Evolutionary conservation across 2,329 filamentous ascomycete genomes (phyloP).

Genomic region (Colletotrichum gigasporum): DNA sequence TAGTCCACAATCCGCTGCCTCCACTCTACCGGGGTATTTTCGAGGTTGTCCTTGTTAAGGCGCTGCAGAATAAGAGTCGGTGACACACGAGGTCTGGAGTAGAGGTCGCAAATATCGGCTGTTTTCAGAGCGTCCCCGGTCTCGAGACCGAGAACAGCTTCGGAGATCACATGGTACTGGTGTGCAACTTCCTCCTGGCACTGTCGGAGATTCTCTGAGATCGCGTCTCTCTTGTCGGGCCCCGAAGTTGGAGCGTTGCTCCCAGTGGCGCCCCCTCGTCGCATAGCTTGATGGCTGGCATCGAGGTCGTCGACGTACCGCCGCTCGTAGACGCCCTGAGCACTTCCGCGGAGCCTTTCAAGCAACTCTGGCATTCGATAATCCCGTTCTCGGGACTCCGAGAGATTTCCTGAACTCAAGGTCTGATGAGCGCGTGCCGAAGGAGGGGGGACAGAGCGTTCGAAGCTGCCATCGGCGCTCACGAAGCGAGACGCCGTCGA

Average conservation of each 20-base stretch:
- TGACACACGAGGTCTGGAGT: background rate
- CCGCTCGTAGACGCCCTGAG: background rate
- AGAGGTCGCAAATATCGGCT: background rate
- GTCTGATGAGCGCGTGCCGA: background rate
- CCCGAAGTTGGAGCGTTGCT: background rate
- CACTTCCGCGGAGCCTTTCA: background rate
- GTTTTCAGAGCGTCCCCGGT: background rate
- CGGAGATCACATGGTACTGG: background rate
- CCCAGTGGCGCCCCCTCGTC: no score
- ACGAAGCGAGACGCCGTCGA: background rate
- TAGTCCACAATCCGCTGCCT: conserved; percentile 47
- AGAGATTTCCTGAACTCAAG: background rate
- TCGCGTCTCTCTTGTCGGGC: background rate
- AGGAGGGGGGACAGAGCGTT: background rate
- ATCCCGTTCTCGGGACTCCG: background rate
- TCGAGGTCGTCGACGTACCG: background rate
- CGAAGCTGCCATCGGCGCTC: background rate
- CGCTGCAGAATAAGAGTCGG: background rate
- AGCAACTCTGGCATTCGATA: background rate
- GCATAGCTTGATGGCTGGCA: background rate
- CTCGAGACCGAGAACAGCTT: background rate
- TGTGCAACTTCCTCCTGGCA: background rate
- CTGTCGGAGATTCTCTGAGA: background rate
- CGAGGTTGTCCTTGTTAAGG: conserved; percentile 34
- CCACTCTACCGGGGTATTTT: conserved; percentile 43